Conservation (phyloP, 23 red algal genomes). For the Agarophyton chilense region DNA sequence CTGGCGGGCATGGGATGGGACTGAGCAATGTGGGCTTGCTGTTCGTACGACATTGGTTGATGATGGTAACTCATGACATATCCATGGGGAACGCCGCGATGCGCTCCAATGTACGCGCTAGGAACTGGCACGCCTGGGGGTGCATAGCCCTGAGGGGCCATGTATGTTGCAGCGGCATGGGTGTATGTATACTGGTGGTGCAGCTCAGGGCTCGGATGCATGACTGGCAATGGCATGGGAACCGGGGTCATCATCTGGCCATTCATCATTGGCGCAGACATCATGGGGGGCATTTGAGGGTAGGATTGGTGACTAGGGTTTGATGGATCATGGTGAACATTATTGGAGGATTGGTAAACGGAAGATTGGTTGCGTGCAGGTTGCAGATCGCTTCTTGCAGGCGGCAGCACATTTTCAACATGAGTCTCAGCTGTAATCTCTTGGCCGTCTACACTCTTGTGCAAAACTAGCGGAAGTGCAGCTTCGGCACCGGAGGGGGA, state of each 20-base stretch:
- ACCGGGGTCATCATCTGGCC: conserved; percentile 28
- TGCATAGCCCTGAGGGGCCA: conserved; percentile 20
- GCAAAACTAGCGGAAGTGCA: conserved; percentile 33
- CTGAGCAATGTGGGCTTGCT: not conserved
- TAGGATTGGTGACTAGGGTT: conserved; percentile 4
- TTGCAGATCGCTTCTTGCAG: conserved; percentile 19
- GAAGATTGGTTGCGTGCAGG: not conserved
- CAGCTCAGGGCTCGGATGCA: conserved; percentile 10
- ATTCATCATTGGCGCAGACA: conserved; percentile 38
- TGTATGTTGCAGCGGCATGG: conserved; percentile 21
- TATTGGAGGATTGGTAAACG: not conserved
- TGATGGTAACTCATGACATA: conserved; percentile 1
- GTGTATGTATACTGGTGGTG: conserved; percentile 23
- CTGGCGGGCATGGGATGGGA: not conserved
- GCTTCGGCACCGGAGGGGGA: conserved; percentile 45
- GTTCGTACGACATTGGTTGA: conserved; percentile 5
- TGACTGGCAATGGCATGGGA: conserved; percentile 41
- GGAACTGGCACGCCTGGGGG: conserved; percentile 23
- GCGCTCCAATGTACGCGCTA: conserved; percentile 15
- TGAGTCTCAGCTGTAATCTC: conserved; percentile 31
- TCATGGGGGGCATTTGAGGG: conserved; percentile 18
- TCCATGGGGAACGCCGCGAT: not conserved
- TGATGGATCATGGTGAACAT: conserved; percentile 20
- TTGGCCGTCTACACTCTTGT: conserved; percentile 30
- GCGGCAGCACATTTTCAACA: conserved; percentile 16